Percentiles rank a stretch among this genome's conserved stretches.
phyloP scores from a whole-genome alignment of 306 rosid species.

The Lupinus albus region DNA sequence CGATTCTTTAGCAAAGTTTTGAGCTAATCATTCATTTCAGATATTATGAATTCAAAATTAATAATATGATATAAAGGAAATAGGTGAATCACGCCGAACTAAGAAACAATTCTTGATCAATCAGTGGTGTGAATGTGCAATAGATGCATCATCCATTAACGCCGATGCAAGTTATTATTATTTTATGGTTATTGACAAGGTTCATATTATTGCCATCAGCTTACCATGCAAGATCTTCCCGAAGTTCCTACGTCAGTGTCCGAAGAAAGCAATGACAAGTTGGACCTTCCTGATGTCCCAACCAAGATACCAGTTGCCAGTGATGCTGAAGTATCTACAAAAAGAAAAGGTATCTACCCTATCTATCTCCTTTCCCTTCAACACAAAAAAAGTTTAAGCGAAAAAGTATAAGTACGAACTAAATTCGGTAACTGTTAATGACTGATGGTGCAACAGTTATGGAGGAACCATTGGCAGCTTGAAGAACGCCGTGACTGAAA shows the following conservation, averaged over 20 bases:
- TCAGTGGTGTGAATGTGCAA: slow-evolving; percentile 24
- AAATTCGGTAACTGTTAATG: slow-evolving; percentile 29
- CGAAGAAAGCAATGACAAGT: slow-evolving; percentile 45
- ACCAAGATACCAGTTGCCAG: slow-evolving; percentile 57
- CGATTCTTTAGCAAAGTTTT: slow-evolving; percentile 23
- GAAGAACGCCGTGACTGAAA: slow-evolving; percentile 42
- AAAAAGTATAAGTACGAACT: not conserved
- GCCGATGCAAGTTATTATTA: slow-evolving; percentile 23
- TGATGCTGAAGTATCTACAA: slow-evolving; percentile 55
- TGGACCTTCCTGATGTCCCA: slow-evolving; percentile 89
- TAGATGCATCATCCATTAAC: slow-evolving; percentile 16
- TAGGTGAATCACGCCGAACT: not conserved
- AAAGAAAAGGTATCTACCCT: slow-evolving; percentile 61
- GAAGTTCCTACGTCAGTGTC: slow-evolving; percentile 54
- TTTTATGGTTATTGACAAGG: slow-evolving; percentile 26
- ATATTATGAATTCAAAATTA: slow-evolving; percentile 26
- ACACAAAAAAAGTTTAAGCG: not conserved
- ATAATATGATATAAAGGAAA: slow-evolving; percentile 26
- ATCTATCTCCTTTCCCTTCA: not conserved
- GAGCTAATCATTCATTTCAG: slow-evolving; percentile 21
- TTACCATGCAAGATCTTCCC: slow-evolving; percentile 73
- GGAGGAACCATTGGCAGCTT: slow-evolving; percentile 91
- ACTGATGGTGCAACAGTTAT: slow-evolving; percentile 57
- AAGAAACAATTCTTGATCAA: not conserved
- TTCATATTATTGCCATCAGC: slow-evolving; percentile 46